phyloP scores from a whole-genome alignment of 2,329 filamentous ascomycete genomes.

The Dryadomyces quercus-mongolicae region DNA sequence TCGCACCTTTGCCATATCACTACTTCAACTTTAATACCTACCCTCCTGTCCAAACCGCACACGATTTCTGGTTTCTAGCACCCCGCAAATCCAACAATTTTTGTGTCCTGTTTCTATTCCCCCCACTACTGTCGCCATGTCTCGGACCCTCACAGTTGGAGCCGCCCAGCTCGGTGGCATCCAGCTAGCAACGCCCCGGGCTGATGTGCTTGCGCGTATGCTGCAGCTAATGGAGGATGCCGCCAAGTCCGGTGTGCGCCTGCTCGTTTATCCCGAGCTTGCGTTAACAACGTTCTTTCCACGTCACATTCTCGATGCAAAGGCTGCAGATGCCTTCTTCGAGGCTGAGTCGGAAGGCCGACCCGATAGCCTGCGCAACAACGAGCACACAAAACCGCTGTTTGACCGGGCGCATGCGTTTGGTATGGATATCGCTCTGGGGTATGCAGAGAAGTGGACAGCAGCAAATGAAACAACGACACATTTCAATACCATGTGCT shows the following conservation, averaged over 20 bases:
- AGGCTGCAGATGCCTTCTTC: slow-evolving; percentile 33
- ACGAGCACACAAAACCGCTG: slow-evolving; percentile 30
- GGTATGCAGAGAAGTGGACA: slow-evolving; percentile 34
- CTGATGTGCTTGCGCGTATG: slow-evolving; percentile 32
- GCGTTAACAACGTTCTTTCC: slow-evolving; percentile 46
- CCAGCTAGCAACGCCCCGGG: slow-evolving; percentile 20
- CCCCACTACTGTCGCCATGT: background rate
- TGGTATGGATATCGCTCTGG: slow-evolving; percentile 36
- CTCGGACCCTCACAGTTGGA: slow-evolving; percentile 21
- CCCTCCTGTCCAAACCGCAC: no score
- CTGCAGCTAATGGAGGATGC: slow-evolving; percentile 35
- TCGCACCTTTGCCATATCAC: background rate
- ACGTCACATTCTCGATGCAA: slow-evolving; percentile 31
- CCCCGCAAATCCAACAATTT: background rate
- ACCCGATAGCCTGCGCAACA: slow-evolving; percentile 17
- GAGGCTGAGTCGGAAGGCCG: slow-evolving; percentile 28
- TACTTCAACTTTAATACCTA: background rate
- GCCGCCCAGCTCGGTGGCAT: slow-evolving; percentile 40
- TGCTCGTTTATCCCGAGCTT: slow-evolving; percentile 40
- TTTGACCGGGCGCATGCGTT: slow-evolving; percentile 33
- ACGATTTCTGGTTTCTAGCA: background rate
- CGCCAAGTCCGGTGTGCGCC: slow-evolving; percentile 26
- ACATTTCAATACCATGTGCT: slow-evolving; percentile 37
- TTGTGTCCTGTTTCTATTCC: no score
- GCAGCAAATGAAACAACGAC: slow-evolving; percentile 14